Conservation (phyloP, 768 basidiomycete species). For the Russula vinacea region DNA sequence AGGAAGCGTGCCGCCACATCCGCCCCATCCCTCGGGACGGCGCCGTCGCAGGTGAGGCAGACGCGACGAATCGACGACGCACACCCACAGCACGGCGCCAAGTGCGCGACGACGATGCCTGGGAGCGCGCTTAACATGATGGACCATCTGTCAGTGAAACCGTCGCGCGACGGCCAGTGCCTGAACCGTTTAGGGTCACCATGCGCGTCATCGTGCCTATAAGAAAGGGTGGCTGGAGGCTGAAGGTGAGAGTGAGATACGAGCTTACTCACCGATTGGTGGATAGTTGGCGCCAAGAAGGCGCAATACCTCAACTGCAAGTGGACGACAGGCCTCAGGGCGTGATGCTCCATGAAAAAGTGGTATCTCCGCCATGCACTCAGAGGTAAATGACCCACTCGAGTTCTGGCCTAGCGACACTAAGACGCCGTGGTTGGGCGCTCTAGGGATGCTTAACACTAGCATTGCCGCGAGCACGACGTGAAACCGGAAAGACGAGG, state of each 20-base stretch:
- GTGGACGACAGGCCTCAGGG: conserved; percentile 77
- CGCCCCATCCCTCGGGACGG: no score
- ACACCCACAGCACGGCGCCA: conserved; percentile 44
- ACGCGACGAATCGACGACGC: no score
- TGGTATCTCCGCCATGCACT: conserved; percentile 72
- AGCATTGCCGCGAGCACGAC: no score
- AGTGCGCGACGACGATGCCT: conserved; percentile 59
- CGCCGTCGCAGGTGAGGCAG: no score
- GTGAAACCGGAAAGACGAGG: no score
- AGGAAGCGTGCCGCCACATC: no score
- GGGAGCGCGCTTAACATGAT: conserved; percentile 86
- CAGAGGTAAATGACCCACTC: conserved; percentile 53
- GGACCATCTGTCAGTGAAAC: conserved; percentile 83
- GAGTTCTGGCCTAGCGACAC: conserved; percentile 56
- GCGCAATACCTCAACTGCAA: conserved; percentile 74
- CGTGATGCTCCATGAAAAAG: conserved; percentile 70
- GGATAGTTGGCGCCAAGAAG: conserved; percentile 75
- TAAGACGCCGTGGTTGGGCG: no score
- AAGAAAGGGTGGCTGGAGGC: background rate
- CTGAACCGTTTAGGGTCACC: no score
- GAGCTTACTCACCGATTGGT: conserved; percentile 61
- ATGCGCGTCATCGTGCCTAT: no score
- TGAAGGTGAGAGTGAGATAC: background rate
- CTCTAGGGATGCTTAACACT: no score
- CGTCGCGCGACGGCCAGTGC: conserved; percentile 73